These are phyloP conservation scores for Talaromyces pinophilus DNA, from an alignment of 2,329 filamentous ascomycete genomes.

Conservation along the genomic window DNA sequence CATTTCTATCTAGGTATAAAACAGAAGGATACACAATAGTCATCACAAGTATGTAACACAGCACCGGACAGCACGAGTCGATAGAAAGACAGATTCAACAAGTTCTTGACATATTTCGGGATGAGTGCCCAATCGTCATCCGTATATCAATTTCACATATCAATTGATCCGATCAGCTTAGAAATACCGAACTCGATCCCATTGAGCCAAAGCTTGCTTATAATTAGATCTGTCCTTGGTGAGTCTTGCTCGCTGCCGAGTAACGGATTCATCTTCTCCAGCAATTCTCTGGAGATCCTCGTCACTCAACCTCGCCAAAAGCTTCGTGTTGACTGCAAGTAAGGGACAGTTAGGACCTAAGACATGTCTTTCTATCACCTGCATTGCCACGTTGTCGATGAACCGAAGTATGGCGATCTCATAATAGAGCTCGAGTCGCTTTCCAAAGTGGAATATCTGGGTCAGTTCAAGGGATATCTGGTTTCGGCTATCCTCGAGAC, in stretches of 20 bases:
- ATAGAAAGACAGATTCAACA: not conserved
- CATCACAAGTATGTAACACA: not conserved
- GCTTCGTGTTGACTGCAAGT: constrained; percentile 13
- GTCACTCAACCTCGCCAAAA: constrained; percentile 20
- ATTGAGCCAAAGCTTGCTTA: constrained; percentile 22
- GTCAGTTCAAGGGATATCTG: constrained; percentile 15
- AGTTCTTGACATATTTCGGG: not conserved
- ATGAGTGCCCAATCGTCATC: not conserved
- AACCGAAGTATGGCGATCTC: too few species aligned
- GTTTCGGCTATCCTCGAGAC: too few species aligned
- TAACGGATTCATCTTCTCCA: constrained; percentile 25
- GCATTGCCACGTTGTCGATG: constrained; percentile 26
- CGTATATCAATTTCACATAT: not conserved
- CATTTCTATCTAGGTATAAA: not conserved
- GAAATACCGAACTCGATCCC: constrained; percentile 10
- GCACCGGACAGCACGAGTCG: not conserved
- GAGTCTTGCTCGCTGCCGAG: constrained; percentile 14
- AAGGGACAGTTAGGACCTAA: constrained; percentile 21
- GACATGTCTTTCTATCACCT: constrained; percentile 18
- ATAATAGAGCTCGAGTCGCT: constrained; percentile 22
- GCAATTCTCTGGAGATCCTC: constrained; percentile 23
- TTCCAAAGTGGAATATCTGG: constrained; percentile 23
- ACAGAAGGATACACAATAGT: not conserved
- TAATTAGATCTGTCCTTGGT: constrained; percentile 22
- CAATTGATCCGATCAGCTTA: not conserved